Evolutionary conservation across 179 eudicot species (phyloP).

Genomic region (Patellifolia procumbens): DNA sequence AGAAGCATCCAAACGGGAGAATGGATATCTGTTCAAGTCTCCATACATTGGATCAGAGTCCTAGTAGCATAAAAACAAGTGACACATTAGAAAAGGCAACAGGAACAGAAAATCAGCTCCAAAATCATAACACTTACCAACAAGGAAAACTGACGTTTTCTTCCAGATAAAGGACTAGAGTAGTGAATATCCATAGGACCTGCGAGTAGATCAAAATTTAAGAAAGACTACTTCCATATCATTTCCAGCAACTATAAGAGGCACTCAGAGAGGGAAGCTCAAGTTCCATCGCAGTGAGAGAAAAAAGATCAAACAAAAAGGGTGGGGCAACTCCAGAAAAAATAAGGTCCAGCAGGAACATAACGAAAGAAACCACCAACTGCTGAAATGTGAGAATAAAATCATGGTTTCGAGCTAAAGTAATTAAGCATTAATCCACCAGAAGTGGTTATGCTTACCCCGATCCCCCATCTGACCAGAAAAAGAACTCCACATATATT

Average conservation of each 20-base stretch:
- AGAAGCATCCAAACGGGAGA: constrained; percentile 35
- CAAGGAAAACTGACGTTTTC: constrained; percentile 40
- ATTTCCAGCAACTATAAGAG: not conserved
- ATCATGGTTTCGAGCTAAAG: not conserved
- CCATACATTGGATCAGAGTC: constrained; percentile 37
- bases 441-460: not conserved
- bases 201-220: constrained; percentile 10
- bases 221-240: not conserved
- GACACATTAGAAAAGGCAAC: not conserved
- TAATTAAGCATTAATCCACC: not conserved
- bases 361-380: not conserved
- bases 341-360: not conserved
- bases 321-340: too few species aligned
- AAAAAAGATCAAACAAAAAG: not conserved
- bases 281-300: not conserved
- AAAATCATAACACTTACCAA: constrained; percentile 30
- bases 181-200: constrained; percentile 27
- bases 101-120: not conserved
- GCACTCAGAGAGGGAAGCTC: not conserved
- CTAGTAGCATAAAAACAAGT: constrained; percentile 27
- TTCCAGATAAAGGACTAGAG: constrained; percentile 29
- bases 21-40: constrained; percentile 40
- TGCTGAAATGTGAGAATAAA: not conserved
- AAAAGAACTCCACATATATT: too few species aligned
- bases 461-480: not conserved